These are phyloP conservation scores for Alternaria gaisen DNA, from an alignment of 2,329 filamentous ascomycete species.

Conservation along the genomic window DNA sequence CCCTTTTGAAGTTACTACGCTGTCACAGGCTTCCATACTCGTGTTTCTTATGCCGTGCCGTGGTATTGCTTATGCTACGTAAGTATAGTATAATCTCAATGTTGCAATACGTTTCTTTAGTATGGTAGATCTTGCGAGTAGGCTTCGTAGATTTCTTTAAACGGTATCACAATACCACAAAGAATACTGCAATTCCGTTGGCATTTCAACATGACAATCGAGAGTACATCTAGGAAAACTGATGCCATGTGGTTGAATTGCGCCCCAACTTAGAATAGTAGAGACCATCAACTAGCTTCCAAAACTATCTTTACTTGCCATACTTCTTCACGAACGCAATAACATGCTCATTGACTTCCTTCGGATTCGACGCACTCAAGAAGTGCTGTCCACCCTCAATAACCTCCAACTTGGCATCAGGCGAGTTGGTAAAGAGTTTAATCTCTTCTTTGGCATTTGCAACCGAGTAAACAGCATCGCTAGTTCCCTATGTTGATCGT, in stretches of 20 bases:
- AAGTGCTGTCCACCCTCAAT: conserved; percentile 62
- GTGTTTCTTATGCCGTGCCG: neutral
- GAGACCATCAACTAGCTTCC: neutral
- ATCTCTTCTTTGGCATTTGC: conserved; percentile 59
- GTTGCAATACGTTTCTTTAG: neutral
- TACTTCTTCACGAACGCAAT: conserved; percentile 45
- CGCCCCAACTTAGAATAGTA: neutral
- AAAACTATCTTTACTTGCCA: neutral
- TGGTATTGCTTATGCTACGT: neutral
- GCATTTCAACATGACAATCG: too few species aligned
- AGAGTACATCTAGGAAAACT: too few species aligned
- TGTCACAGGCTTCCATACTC: neutral
- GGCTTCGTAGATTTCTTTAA: neutral
- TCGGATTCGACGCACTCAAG: conserved; percentile 57
- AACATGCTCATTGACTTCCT: conserved; percentile 52
- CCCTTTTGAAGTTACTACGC: neutral
- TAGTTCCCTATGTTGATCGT: conserved; percentile 48
- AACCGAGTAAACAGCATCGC: conserved; percentile 54
- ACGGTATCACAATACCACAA: neutral
- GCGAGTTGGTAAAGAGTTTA: conserved; percentile 56
- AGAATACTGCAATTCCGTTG: too few species aligned
- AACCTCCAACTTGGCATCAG: conserved; percentile 54
- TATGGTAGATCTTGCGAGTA: neutral
- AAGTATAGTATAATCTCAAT: neutral
- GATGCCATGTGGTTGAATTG: neutral